These are phyloP conservation scores for Debaryomyces maramus DNA, from an alignment of 805 yeast genomes.

Conservation along the genomic window DNA sequence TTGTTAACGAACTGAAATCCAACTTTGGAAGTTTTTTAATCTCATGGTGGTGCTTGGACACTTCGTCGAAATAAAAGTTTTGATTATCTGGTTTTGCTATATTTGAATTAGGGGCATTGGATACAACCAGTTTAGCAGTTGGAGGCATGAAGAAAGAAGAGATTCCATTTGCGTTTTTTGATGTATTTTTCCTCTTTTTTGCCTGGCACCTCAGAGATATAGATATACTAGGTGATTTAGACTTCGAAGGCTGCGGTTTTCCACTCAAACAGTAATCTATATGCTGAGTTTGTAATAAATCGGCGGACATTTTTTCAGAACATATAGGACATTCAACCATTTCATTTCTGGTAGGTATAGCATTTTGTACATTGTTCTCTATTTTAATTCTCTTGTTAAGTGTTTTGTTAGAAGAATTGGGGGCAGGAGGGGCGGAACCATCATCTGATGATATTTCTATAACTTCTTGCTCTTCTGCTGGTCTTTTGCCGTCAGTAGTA, in stretches of 20 bases:
- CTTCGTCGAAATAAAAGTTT: conserved; percentile 33
- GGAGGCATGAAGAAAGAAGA: conserved; percentile 31
- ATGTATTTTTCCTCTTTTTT: conserved; percentile 12
- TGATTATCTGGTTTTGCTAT: conserved; percentile 16
- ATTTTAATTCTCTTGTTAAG: conserved; percentile 1
- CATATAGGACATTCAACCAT: conserved; percentile 72
- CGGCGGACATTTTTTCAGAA: conserved; percentile 50
- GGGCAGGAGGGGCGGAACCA: conserved; percentile 5
- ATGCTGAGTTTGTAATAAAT: conserved; percentile 57
- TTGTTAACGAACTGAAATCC: conserved; percentile 60
- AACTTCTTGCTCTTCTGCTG: conserved; percentile 10
- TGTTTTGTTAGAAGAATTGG: conserved; percentile 7
- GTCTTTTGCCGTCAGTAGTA: conserved; percentile 8
- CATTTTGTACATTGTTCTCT: conserved; percentile 6
- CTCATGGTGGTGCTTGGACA: conserved; percentile 25
- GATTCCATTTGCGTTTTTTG: conserved; percentile 18
- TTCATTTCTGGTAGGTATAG: conserved; percentile 15
- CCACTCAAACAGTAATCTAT: conserved; percentile 59
- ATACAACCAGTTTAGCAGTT: not conserved
- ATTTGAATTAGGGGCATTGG: not conserved
- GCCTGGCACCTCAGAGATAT: conserved; percentile 1
- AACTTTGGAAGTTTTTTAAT: conserved; percentile 56
- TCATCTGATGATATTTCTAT: conserved; percentile 14
- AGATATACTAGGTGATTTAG: not conserved
- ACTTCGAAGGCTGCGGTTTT: conserved; percentile 8